Percentiles rank a stretch among this genome's conserved stretches.
phyloP scores from a whole-genome alignment of 164 flowering plant genomes.

The Berberis vulgaris region DNA sequence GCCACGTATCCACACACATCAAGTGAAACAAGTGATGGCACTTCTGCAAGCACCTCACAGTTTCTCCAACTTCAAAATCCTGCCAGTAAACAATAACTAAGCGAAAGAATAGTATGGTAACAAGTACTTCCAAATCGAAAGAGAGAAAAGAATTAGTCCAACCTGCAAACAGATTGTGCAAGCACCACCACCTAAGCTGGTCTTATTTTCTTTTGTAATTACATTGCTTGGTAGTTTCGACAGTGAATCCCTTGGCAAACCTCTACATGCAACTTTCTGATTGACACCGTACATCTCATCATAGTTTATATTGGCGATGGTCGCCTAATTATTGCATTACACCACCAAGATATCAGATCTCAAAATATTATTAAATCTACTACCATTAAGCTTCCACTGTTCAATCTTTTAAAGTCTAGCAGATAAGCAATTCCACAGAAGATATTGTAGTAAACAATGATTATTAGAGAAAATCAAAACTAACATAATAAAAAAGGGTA shows the following conservation, averaged over 20 bases:
- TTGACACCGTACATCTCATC: constrained; percentile 30
- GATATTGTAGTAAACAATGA: neutral
- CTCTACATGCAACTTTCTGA: constrained; percentile 29
- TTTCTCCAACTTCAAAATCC: constrained; percentile 52
- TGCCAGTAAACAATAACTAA: constrained; percentile 7
- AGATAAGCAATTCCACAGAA: neutral
- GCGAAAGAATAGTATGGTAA: neutral
- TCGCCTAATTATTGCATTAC: constrained; percentile 28
- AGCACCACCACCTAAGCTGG: constrained; percentile 15
- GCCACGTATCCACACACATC: constrained; percentile 61
- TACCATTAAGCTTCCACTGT: neutral
- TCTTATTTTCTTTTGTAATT: constrained; percentile 26
- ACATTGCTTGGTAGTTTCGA: constrained; percentile 39
- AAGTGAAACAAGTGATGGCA: constrained; percentile 55
- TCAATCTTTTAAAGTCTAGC: neutral
- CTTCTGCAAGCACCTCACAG: constrained; percentile 43
- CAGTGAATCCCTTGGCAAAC: constrained; percentile 45
- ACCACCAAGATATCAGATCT: constrained; percentile 3
- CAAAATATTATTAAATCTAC: neutral
- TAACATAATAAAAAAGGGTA: too few relatives aligned
- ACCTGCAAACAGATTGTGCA: constrained; percentile 76
- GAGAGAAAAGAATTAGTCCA: too few relatives aligned
- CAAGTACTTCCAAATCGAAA: neutral
- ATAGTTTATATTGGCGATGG: constrained; percentile 21
- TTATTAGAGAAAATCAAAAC: neutral